These are phyloP conservation scores for Adansonia rubrostipa DNA, from an alignment of 441 rosid species.

Conservation along the genomic window DNA sequence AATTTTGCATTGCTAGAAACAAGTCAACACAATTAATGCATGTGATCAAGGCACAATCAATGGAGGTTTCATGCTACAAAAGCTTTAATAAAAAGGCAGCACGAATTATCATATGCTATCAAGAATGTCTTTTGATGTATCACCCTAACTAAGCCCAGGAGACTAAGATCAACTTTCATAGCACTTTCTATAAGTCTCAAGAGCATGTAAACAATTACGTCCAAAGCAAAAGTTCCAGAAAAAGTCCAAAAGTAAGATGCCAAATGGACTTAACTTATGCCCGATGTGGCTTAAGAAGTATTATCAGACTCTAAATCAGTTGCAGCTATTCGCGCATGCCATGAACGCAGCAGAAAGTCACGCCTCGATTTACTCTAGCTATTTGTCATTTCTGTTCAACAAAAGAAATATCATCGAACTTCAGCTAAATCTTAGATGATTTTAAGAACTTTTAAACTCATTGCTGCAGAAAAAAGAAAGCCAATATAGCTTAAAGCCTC, in stretches of 20 bases:
- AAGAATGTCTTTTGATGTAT: not conserved
- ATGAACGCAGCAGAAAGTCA: not conserved
- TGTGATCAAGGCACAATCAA: constrained; percentile 8
- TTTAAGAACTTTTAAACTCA: too few relatives aligned
- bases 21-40: not conserved
- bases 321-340: not conserved
- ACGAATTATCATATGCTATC: not conserved
- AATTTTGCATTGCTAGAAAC: not conserved
- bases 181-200: constrained; percentile 24
- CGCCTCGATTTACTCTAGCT: not conserved
- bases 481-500: too few relatives aligned
- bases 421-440: too few relatives aligned
- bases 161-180: not conserved
- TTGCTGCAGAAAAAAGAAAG: too few relatives aligned
- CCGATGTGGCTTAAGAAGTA: not conserved
- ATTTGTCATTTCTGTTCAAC: constrained; percentile 19
- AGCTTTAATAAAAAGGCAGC: not conserved
- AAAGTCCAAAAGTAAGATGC: too few relatives aligned
- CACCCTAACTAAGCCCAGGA: not conserved
- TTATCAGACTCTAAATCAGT: not conserved
- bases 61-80: constrained; percentile 12
- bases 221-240: too few relatives aligned
- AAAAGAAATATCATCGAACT: not conserved
- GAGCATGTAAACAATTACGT: constrained; percentile 2
- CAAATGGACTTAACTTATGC: too few relatives aligned